phyloP scores from a whole-genome alignment of 2,329 filamentous ascomycete genomes.

The Calonectria multiphialidica region DNA sequence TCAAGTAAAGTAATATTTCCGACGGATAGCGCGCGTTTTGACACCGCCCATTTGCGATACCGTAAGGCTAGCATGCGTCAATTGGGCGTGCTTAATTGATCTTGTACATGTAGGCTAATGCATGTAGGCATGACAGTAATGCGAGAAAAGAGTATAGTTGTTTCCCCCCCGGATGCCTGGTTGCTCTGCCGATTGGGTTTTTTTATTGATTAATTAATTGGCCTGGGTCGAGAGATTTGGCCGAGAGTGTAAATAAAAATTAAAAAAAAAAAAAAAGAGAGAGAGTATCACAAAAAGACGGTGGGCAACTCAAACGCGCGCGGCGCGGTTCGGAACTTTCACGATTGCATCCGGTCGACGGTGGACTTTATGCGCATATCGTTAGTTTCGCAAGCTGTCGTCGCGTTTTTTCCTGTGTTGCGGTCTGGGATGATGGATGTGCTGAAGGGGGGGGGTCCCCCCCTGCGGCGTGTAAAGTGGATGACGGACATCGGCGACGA shows the following conservation, averaged over 20 bases:
- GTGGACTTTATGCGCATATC: conserved; percentile 8
- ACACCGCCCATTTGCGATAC: conserved; percentile 1
- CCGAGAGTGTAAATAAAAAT: not conserved
- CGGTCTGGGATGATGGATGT: not conserved
- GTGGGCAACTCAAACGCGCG: not conserved
- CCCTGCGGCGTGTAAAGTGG: not conserved
- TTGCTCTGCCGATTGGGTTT: conserved; percentile 1
- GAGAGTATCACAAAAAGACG: not conserved
- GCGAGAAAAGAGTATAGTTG: not conserved
- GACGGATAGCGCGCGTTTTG: conserved; percentile 10
- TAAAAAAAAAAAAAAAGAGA: not conserved
- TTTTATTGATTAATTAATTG: not conserved
- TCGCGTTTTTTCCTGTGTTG: not conserved
- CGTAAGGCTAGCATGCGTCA: not conserved
- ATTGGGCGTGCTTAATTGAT: conserved; percentile 3
- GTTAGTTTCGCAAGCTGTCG: not conserved
- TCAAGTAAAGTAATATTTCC: conserved; percentile 11
- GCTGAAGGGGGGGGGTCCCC: not conserved
- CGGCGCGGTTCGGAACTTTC: not conserved
- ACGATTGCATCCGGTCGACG: not conserved
- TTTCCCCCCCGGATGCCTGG: not conserved
- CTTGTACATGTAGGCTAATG: conserved; percentile 8
- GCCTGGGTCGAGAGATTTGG: not conserved
- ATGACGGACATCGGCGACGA: too few species aligned
- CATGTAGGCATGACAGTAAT: conserved; percentile 1